These are phyloP conservation scores for Aegilops speltoides DNA, from an alignment of 176 grass and related monocot species.

Conservation along the genomic window DNA sequence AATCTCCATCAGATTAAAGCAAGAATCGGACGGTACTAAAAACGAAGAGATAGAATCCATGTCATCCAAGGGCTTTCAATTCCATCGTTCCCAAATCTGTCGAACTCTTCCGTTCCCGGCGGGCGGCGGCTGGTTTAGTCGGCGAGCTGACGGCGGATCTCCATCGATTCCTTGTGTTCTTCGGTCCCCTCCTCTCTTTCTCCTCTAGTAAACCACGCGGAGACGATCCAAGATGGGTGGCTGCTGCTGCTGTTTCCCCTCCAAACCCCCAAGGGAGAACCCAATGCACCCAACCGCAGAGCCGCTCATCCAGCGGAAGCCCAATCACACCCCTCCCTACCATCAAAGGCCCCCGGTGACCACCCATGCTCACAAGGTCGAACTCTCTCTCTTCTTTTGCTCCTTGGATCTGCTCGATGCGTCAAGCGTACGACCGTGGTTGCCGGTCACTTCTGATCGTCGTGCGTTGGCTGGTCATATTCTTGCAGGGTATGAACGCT, in stretches of 20 bases:
- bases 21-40: background rate
- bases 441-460: background rate
- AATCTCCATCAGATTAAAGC: background rate
- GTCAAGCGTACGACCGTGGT: background rate
- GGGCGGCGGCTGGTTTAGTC: background rate
- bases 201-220: background rate
- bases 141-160: background rate
- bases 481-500: constrained; percentile 42
- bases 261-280: constrained; percentile 38
- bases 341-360: background rate
- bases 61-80: background rate
- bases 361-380: constrained; percentile 18
- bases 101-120: background rate
- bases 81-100: background rate
- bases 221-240: constrained; percentile 39
- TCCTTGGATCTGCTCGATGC: background rate
- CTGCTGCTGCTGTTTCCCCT: constrained; percentile 29
- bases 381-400: background rate
- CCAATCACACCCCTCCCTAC: background rate
- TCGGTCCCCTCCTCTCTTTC: background rate
- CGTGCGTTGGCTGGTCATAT: background rate
- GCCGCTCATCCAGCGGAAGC: background rate
- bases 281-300: constrained; percentile 12
- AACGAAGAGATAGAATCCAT: background rate
- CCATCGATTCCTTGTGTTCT: background rate